Conservation (phyloP, 2,329 filamentous ascomycete genomes). For the Diaporthe ilicicola region DNA sequence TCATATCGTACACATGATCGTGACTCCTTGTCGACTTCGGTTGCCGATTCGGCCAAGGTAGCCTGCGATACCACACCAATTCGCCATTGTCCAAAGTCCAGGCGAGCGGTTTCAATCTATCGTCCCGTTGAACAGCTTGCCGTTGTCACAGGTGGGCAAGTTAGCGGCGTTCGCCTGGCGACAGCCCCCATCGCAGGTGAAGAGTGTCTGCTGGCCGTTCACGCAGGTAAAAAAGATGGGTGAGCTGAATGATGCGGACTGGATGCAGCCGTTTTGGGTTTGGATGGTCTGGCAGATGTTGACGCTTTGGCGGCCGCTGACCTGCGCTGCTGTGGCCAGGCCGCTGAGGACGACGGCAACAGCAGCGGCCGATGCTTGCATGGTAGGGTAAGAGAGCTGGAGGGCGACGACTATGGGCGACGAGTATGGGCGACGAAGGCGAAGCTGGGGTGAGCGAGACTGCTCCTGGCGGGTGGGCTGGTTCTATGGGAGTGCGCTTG, state of each 20-base stretch:
- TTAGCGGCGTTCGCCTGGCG: slow-evolving; percentile 17
- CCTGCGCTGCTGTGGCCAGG: background rate
- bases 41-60: background rate
- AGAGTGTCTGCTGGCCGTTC: slow-evolving; percentile 17
- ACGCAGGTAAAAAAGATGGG: slow-evolving; percentile 24
- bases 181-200: slow-evolving; percentile 24
- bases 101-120: background rate
- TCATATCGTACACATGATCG: background rate
- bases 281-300: slow-evolving; percentile 20
- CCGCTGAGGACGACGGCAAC: slow-evolving; percentile 1
- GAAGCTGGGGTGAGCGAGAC: background rate
- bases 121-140: slow-evolving; percentile 14
- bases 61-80: background rate
- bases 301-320: background rate
- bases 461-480: background rate
- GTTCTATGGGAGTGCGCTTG: background rate
- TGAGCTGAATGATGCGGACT: slow-evolving; percentile 17
- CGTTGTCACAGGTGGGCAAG: slow-evolving; percentile 20
- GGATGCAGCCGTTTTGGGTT: slow-evolving; percentile 22
- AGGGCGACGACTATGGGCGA: background rate
- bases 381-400: background rate
- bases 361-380: background rate
- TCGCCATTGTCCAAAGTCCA: no score
- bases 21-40: background rate
- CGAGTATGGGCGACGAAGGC: background rate